A percentile compares a stretch with the other conserved stretches of the same genome.
Conservation (phyloP, 306 rosid species). For the Alnus glutinosa region DNA sequence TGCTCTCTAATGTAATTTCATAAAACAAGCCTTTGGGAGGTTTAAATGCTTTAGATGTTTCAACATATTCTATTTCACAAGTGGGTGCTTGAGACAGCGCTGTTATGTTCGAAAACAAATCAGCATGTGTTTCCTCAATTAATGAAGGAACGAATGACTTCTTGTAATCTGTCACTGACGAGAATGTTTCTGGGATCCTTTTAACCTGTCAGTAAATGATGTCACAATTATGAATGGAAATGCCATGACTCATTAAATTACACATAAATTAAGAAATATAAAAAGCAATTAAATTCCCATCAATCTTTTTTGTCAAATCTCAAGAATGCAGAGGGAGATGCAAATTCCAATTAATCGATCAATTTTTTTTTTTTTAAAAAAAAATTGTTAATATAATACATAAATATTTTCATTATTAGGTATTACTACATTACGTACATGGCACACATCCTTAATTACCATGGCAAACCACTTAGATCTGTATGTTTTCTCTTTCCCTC, state of each 20-base stretch:
- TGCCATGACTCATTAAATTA: not conserved
- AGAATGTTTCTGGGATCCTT: slow-evolving; percentile 32
- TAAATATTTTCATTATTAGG: too few relatives aligned
- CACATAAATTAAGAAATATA: too few relatives aligned
- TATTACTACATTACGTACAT: too few relatives aligned
- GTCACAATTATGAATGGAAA: not conserved
- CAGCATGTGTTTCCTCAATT: slow-evolving; percentile 37
- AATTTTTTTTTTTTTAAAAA: too few relatives aligned
- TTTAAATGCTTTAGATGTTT: not conserved
- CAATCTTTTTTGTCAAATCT: not conserved
- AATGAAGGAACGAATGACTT: slow-evolving; percentile 35
- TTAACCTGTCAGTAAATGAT: slow-evolving; percentile 20
- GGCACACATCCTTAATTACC: too few relatives aligned
- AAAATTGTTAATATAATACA: too few relatives aligned
- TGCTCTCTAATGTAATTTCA: not conserved
- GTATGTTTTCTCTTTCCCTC: too few relatives aligned
- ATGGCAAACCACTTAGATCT: too few relatives aligned
- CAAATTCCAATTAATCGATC: too few relatives aligned
- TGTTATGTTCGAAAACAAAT: slow-evolving; percentile 16
- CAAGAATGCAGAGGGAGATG: not conserved
- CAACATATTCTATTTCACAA: slow-evolving; percentile 7
- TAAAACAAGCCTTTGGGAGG: slow-evolving; percentile 25
- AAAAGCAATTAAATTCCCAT: too few relatives aligned
- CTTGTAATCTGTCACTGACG: slow-evolving; percentile 9
- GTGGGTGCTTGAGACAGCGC: slow-evolving; percentile 2